phyloP scores from a whole-genome alignment of 306 rosid genomes.

The Glycine soja region DNA sequence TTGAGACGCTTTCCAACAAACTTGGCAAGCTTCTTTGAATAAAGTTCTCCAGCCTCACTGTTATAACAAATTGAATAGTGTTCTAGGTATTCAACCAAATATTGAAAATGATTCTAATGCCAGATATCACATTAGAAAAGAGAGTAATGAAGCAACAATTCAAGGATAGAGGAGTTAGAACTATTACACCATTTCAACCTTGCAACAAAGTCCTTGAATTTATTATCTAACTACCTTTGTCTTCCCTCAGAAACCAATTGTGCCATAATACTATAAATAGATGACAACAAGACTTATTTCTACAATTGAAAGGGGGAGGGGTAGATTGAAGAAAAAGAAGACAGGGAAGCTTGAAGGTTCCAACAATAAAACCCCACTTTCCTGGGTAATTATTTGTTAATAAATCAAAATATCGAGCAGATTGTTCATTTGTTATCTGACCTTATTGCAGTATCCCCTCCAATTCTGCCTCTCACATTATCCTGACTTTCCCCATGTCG shows the following conservation, averaged over 20 bases:
- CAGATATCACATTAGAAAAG: background rate
- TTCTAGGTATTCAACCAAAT: conserved; percentile 28
- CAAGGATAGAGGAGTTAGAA: conserved; percentile 24
- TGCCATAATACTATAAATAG: too few species aligned
- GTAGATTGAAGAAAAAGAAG: background rate
- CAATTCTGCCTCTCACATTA: conserved; percentile 94
- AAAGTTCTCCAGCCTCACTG: conserved; percentile 90
- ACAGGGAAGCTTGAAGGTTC: background rate
- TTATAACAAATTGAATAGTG: conserved; percentile 43
- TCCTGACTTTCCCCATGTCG: conserved; percentile 99
- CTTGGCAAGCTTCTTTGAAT: conserved; percentile 89
- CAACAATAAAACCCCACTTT: background rate
- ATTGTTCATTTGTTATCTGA: conserved; percentile 41
- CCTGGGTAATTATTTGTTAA: background rate
- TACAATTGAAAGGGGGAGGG: too few species aligned
- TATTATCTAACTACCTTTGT: background rate
- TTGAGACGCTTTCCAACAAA: conserved; percentile 92
- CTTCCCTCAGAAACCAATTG: too few species aligned
- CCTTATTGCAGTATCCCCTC: conserved; percentile 93
- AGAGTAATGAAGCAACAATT: background rate
- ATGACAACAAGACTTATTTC: too few species aligned
- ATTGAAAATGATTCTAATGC: conserved; percentile 23
- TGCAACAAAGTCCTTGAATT: conserved; percentile 23
- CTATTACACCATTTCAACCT: conserved; percentile 35
- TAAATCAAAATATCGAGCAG: conserved; percentile 18